A percentile compares a stretch with the other conserved stretches of the same genome.
These are phyloP conservation scores for Metschnikowia kunwiensis DNA, from an alignment of 805 yeast species.

Conservation along the genomic window DNA sequence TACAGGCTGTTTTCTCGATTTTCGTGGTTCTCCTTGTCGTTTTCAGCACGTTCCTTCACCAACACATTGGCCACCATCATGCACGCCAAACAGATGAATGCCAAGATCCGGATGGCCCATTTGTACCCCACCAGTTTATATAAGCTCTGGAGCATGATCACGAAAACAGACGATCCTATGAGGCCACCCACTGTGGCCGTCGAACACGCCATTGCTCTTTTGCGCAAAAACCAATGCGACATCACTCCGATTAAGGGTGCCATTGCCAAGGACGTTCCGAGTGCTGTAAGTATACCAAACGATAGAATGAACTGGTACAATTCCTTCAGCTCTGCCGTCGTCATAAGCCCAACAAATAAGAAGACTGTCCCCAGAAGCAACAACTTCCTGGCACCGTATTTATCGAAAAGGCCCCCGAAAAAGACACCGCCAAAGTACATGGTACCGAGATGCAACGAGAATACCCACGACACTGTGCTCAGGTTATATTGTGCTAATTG, in stretches of 20 bases:
- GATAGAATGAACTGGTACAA: constrained; percentile 52
- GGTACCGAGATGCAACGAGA: constrained; percentile 20
- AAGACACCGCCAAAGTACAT: constrained; percentile 29
- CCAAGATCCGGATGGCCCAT: constrained; percentile 52
- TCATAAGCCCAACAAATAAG: constrained; percentile 39
- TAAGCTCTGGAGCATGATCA: constrained; percentile 49
- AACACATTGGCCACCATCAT: constrained; percentile 13
- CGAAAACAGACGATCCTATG: constrained; percentile 52
- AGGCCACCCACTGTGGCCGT: constrained; percentile 50
- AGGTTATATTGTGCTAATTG: constrained; percentile 13
- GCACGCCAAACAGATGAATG: constrained; percentile 44
- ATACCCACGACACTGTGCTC: constrained; percentile 22
- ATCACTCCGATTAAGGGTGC: constrained; percentile 43
- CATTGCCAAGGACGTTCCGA: constrained; percentile 43
- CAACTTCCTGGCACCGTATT: constrained; percentile 39
- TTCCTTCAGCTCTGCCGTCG: constrained; percentile 42
- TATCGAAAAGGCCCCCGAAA: constrained; percentile 47
- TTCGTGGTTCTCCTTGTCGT: too few relatives aligned
- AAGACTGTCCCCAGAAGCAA: constrained; percentile 37
- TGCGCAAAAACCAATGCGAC: constrained; percentile 43
- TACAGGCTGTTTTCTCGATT: not conserved
- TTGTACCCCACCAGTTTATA: constrained; percentile 48
- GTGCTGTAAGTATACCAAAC: constrained; percentile 43
- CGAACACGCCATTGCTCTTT: constrained; percentile 45
- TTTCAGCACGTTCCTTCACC: constrained; percentile 8